Evolutionary conservation across 2,329 filamentous ascomycete genomes (phyloP).

Genomic region (Trichoderma asperellum): DNA sequence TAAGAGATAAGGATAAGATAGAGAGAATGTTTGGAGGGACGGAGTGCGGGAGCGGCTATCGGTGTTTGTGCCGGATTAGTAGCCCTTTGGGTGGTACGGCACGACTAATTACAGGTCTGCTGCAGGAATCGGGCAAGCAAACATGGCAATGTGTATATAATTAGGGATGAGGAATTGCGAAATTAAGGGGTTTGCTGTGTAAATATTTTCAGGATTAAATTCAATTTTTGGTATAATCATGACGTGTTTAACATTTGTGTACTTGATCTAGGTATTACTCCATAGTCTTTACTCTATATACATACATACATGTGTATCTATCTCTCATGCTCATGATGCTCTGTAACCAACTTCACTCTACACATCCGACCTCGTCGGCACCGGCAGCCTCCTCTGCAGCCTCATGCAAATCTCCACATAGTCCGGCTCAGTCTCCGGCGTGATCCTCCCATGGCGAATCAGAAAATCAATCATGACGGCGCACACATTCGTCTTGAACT

Average conservation of each 20-base stretch:
- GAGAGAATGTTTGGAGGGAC: not conserved
- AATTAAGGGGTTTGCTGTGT: not conserved
- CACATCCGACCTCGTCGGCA: slow-evolving; percentile 40
- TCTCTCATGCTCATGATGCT: not conserved
- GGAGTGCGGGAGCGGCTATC: not conserved
- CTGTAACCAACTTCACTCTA: not conserved
- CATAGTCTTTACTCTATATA: not conserved
- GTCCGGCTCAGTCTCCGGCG: slow-evolving; percentile 70
- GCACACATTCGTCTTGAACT: slow-evolving; percentile 87
- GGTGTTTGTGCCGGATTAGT: not conserved
- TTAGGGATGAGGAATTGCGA: not conserved
- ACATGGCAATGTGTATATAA: not conserved
- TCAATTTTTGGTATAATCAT: not conserved
- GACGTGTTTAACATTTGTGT: not conserved
- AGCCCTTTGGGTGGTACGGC: not conserved
- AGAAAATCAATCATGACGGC: slow-evolving; percentile 81
- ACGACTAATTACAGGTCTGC: not conserved
- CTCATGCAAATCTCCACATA: slow-evolving; percentile 68
- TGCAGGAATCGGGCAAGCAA: not conserved
- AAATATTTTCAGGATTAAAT: not conserved
- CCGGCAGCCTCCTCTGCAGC: slow-evolving; percentile 50
- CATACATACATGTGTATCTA: not conserved
- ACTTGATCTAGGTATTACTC: not conserved
- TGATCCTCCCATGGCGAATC: slow-evolving; percentile 74
- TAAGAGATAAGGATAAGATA: not conserved